These are phyloP conservation scores for Aspergillus ibericus DNA, from an alignment of 2,329 filamentous ascomycete genomes.

Conservation along the genomic window DNA sequence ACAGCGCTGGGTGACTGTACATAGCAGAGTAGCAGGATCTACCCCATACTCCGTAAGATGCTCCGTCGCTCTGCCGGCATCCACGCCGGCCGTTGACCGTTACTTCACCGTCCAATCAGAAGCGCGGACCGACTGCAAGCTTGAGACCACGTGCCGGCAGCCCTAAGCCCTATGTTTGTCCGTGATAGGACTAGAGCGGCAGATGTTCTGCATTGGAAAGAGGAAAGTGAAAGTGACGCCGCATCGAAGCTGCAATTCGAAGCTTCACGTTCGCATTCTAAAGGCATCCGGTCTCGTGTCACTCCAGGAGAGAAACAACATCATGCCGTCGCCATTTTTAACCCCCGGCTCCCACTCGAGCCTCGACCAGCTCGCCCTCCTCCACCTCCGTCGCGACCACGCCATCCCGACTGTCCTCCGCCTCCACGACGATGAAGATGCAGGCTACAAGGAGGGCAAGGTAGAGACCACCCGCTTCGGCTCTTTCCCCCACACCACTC, in stretches of 20 bases:
- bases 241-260: conserved; percentile 9
- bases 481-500: conserved; percentile 78
- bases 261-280: not conserved
- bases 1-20: not conserved
- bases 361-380: conserved; percentile 70
- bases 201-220: conserved; percentile 5
- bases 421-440: conserved; percentile 60
- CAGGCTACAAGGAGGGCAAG: conserved; percentile 73
- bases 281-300: not conserved
- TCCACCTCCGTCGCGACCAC: conserved; percentile 86
- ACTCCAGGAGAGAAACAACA: not conserved
- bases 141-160: conserved; percentile 17
- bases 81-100: not conserved
- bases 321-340: conserved; percentile 72
- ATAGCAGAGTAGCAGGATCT: too few relatives aligned
- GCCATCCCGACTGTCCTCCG: conserved; percentile 73
- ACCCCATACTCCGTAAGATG: too few relatives aligned
- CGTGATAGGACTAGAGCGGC: conserved; percentile 6
- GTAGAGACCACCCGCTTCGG: conserved; percentile 92
- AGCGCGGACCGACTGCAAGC: not conserved
- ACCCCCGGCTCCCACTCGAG: conserved; percentile 64
- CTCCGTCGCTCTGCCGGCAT: too few relatives aligned
- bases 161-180: conserved; percentile 23
- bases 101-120: not conserved
- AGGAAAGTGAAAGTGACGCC: conserved; percentile 7